These are phyloP conservation scores for Baudoinia panamericana DNA, from an alignment of 495 filamentous ascomycete species.

Conservation along the genomic window DNA sequence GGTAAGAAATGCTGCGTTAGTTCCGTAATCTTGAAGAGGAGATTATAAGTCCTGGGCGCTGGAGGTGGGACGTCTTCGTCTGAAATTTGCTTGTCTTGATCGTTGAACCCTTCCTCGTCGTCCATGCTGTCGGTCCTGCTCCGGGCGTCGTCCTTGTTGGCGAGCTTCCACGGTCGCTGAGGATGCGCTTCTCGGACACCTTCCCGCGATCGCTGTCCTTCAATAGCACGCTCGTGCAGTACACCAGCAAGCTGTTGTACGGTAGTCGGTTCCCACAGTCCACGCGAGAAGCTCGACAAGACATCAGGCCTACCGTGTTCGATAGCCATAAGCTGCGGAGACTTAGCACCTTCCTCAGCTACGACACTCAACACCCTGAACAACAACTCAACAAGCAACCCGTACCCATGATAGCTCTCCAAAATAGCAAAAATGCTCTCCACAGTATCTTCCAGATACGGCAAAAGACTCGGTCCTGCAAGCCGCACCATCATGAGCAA, in stretches of 20 bases:
- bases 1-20: slow-evolving; percentile 61
- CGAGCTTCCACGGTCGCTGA: slow-evolving; percentile 15
- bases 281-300: background rate
- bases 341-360: slow-evolving; percentile 65
- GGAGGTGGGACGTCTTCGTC: slow-evolving; percentile 34
- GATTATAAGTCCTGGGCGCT: slow-evolving; percentile 27
- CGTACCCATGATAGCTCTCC: slow-evolving; percentile 88
- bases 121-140: slow-evolving; percentile 10
- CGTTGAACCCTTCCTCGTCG: slow-evolving; percentile 3
- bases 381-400: slow-evolving; percentile 67
- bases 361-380: slow-evolving; percentile 71
- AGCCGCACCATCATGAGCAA: slow-evolving; percentile 88
- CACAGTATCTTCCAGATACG: slow-evolving; percentile 83
- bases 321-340: slow-evolving; percentile 42
- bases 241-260: background rate
- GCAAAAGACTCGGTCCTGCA: slow-evolving; percentile 66
- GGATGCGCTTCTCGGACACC: slow-evolving; percentile 8
- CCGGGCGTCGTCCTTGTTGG: slow-evolving; percentile 11
- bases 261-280: background rate
- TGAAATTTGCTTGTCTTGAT: slow-evolving; percentile 42
- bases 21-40: slow-evolving; percentile 31
- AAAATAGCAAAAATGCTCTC: slow-evolving; percentile 80
- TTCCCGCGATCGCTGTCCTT: no score
- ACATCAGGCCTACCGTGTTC: slow-evolving; percentile 32
- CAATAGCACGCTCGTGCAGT: background rate